These are phyloP conservation scores for Blastobotrys peoriensis DNA, from an alignment of 805 yeast genomes.

Conservation along the genomic window DNA sequence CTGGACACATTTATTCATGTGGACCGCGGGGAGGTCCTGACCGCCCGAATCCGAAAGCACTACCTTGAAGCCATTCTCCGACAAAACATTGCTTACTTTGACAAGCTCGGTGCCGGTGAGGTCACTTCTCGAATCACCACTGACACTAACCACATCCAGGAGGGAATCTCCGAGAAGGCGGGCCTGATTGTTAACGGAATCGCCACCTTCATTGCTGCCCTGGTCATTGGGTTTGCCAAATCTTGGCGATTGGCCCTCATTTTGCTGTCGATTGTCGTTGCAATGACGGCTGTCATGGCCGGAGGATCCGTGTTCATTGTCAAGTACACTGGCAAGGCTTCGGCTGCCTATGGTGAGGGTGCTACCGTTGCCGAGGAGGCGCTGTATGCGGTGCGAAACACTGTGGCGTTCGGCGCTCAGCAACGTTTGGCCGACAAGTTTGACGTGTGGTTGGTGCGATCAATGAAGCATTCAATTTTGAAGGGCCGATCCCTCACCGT, in stretches of 20 bases:
- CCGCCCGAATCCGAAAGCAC: conserved; percentile 35
- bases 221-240: conserved; percentile 33
- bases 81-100: conserved; percentile 39
- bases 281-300: conserved; percentile 27
- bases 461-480: conserved; percentile 23
- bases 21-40: conserved; percentile 36
- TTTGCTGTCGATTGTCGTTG: conserved; percentile 30
- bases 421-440: conserved; percentile 29
- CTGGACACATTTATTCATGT: conserved; percentile 33
- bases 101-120: conserved; percentile 38
- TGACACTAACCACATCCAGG: conserved; percentile 37
- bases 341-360: conserved; percentile 28
- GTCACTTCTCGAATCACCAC: conserved; percentile 38
- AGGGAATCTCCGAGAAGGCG: conserved; percentile 37
- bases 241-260: conserved; percentile 34
- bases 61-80: conserved; percentile 33
- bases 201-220: conserved; percentile 34
- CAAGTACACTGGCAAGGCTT: conserved; percentile 22
- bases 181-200: conserved; percentile 35
- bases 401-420: conserved; percentile 39
- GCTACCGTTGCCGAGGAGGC: conserved; percentile 38
- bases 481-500: conserved; percentile 27
- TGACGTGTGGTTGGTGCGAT: conserved; percentile 25
- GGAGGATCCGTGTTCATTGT: conserved; percentile 28
- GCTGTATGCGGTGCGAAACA: conserved; percentile 36